Percentiles rank a stretch among this genome's conserved stretches.
phyloP scores from a whole-genome alignment of 768 basidiomycete genomes.

The Leccinum pellstonianum region DNA sequence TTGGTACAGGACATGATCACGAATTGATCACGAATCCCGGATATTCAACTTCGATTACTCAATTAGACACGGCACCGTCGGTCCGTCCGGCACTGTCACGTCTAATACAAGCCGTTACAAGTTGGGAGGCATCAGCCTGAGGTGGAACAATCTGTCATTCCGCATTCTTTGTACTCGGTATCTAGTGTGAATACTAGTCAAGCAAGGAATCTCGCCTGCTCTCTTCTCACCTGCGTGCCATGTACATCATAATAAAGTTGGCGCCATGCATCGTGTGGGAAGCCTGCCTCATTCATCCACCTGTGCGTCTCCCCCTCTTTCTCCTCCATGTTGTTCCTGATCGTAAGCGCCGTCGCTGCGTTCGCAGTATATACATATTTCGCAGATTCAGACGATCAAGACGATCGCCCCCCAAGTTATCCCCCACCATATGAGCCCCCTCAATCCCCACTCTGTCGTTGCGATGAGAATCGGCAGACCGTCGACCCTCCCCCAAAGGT shows the following conservation, averaged over 20 bases:
- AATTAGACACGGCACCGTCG: too few relatives aligned
- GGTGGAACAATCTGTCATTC: constrained; percentile 3
- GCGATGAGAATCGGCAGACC: constrained; percentile 2
- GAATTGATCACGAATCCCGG: background rate
- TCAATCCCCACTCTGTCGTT: background rate
- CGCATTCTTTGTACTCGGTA: constrained; percentile 8
- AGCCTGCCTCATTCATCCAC: too few relatives aligned
- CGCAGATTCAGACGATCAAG: background rate
- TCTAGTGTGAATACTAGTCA: constrained; percentile 1
- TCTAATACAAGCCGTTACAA: too few relatives aligned
- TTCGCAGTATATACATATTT: constrained; percentile 9
- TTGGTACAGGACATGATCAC: background rate
- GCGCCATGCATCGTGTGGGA: background rate
- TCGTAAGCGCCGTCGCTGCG: constrained; percentile 11
- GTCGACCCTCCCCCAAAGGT: background rate
- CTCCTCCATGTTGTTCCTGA: constrained; percentile 15
- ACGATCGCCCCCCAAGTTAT: constrained; percentile 3
- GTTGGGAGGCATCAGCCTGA: too few relatives aligned
- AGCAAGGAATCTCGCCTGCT: background rate
- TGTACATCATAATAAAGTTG: background rate
- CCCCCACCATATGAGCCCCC: background rate
- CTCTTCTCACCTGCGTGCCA: background rate
- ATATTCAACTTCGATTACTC: too few relatives aligned
- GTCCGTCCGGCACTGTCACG: too few relatives aligned
- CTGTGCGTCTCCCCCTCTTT: background rate